A percentile compares a stretch with the other conserved stretches of the same genome.
Evolutionary conservation across 2,329 filamentous ascomycete species (phyloP).

Genomic region (Aureobasidium sp.): DNA sequence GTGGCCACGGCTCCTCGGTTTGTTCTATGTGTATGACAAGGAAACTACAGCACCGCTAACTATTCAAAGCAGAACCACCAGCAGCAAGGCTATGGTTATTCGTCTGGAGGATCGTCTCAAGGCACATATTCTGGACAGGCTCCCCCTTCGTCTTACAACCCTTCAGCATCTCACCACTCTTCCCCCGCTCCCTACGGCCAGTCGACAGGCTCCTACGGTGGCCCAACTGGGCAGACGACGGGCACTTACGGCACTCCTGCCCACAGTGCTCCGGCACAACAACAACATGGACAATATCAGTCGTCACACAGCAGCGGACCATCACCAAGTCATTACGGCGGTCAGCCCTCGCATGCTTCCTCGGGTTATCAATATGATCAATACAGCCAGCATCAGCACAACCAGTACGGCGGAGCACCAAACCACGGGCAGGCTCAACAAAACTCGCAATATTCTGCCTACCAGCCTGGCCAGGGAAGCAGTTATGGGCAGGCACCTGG

Average conservation of each 20-base stretch:
- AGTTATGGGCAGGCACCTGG: conserved; percentile 17
- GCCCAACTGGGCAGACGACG: conserved; percentile 17
- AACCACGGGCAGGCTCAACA: conserved; percentile 19
- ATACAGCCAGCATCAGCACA: conserved; percentile 17
- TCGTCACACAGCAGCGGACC: conserved; percentile 18
- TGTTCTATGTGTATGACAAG: background rate
- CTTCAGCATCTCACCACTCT: conserved; percentile 19
- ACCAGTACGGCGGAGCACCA: conserved; percentile 14
- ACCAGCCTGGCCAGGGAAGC: conserved; percentile 15
- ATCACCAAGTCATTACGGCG: conserved; percentile 20
- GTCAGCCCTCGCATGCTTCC: conserved; percentile 17
- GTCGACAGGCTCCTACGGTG: conserved; percentile 19
- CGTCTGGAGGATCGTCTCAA: conserved; percentile 21
- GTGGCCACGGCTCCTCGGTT: conserved; percentile 17
- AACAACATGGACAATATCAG: conserved; percentile 17
- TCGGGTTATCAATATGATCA: conserved; percentile 13
- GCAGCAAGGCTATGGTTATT: conserved; percentile 28
- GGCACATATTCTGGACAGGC: conserved; percentile 30
- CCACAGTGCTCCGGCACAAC: conserved; percentile 15
- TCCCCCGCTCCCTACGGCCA: conserved; percentile 18
- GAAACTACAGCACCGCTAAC: background rate
- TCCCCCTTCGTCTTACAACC: conserved; percentile 29
- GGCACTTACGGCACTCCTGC: conserved; percentile 18
- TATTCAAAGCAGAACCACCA: conserved; percentile 13
- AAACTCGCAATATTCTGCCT: conserved; percentile 18